Evolutionary conservation across 306 rosid species (phyloP), one percentile per base, ranked within the genome.

Genomic region (Gillenia trifoliata): DNA sequence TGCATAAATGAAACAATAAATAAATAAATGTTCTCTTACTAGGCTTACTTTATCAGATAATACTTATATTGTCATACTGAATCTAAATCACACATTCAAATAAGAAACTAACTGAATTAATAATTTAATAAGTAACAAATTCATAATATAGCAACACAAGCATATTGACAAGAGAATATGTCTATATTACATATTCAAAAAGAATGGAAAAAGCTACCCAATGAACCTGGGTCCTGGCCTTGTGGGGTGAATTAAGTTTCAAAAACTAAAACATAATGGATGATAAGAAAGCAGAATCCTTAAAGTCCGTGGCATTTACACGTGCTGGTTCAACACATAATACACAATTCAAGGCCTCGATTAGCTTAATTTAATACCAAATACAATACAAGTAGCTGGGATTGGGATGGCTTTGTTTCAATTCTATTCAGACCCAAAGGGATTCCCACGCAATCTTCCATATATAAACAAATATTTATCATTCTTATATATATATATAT

Each of bases 261-360:
- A 22, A n/a, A 22, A 56, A 15, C 20, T 15, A 47, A 5, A 47
- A 16, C 20, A 47, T 47, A 38, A 66, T 36, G 81, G 83, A 76
- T 75, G 71, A 75, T 72, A 70, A 84, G 66, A 69, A 75, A 70
- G 75, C 75, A 64, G 79, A 80, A 0, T 75, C 88, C 90, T 75
- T 63, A 80, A 84, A 87, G 83, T 89, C 85, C 92, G 91, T 83
- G 87, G 87, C 78, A 41, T 75, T 74, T 68, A 79, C 94, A 83
- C 92, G 88, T 89, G 91, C 79, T 67, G 71, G 78, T 78, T 79
- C 83, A 87, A 91, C 88, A 78, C 34, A 36, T 33, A 70, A 52
- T 81, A 84, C 91, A 89, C 80, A 83, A 91, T 75, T 86, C 92
- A 83, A 91, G 86, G 91, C 19, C 84, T 89, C 87, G 89, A 54